Conservation (phyloP, 163 green algal genomes). For the Coccomyxa subellipsoidea region DNA sequence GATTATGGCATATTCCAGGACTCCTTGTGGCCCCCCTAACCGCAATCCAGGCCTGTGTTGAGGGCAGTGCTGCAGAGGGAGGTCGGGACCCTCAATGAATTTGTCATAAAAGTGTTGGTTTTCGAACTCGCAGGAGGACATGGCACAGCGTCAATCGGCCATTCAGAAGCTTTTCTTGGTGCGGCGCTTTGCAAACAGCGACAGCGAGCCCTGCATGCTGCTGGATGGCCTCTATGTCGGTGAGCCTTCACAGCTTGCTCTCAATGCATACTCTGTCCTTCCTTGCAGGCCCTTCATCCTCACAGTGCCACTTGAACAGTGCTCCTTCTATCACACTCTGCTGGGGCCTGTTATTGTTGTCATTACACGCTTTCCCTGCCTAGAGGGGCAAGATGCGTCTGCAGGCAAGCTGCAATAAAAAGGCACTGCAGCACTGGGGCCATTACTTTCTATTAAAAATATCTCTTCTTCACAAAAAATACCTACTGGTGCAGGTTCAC, state of each 20-base stretch:
- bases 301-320: no score
- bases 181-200: conserved; percentile 15
- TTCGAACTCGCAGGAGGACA: background rate
- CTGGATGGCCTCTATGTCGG: conserved; percentile 42
- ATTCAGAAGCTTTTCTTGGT: conserved; percentile 24
- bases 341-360: background rate
- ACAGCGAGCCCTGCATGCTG: conserved; percentile 31
- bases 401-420: no score
- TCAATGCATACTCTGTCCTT: no score
- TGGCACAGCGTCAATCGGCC: background rate
- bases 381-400: no score
- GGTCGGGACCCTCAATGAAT: no score
- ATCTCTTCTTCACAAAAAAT: background rate
- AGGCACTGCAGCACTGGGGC: no score
- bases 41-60: background rate
- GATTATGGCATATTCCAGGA: background rate
- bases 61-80: background rate
- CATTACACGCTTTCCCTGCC: no score
- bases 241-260: background rate
- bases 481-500: conserved; percentile 15
- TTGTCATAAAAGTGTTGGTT: no score
- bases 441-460: background rate
- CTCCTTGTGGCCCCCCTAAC: background rate
- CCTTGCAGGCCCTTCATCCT: background rate
- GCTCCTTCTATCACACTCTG: no score